Conservation (phyloP, 1,139 yeast genomes). For the Debaryomyces udenii region DNA sequence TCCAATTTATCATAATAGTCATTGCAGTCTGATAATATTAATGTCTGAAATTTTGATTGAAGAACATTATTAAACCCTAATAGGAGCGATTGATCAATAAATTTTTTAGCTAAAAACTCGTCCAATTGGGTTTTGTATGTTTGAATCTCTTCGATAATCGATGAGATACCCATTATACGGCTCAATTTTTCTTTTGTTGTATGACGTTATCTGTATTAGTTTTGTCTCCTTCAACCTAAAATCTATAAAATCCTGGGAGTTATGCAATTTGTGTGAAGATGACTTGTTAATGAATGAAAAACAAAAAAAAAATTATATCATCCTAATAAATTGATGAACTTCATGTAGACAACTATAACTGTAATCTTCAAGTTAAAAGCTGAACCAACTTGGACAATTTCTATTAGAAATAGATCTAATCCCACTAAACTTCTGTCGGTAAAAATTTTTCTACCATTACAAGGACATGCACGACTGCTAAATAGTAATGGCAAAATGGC, state of each 20-base stretch:
- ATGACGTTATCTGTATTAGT: neutral
- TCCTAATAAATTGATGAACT: conserved; percentile 7
- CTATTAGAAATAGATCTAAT: neutral
- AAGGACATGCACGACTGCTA: conserved; percentile 6
- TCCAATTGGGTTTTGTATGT: conserved; percentile 31
- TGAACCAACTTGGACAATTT: neutral
- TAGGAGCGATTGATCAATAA: conserved; percentile 46
- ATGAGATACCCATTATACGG: conserved; percentile 7
- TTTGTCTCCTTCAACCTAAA: conserved; percentile 5
- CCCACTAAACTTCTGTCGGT: neutral
- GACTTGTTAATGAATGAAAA: conserved; percentile 4
- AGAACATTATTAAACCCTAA: conserved; percentile 47
- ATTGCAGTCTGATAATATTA: conserved; percentile 40
- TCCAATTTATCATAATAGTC: conserved; percentile 21
- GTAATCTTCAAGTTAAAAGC: neutral
- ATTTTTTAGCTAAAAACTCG: conserved; percentile 32
- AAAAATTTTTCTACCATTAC: conserved; percentile 3
- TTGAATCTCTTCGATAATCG: conserved; percentile 25
- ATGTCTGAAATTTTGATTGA: conserved; percentile 44
- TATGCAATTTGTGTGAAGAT: conserved; percentile 6
- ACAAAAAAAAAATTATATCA: conserved; percentile 8
- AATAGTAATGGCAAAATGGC: neutral
- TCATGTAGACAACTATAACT: conserved; percentile 7
- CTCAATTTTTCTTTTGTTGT: conserved; percentile 1
- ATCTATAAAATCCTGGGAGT: conserved; percentile 7